Conservation (phyloP, 257 asterid species). For the Leonotis leonurus region DNA sequence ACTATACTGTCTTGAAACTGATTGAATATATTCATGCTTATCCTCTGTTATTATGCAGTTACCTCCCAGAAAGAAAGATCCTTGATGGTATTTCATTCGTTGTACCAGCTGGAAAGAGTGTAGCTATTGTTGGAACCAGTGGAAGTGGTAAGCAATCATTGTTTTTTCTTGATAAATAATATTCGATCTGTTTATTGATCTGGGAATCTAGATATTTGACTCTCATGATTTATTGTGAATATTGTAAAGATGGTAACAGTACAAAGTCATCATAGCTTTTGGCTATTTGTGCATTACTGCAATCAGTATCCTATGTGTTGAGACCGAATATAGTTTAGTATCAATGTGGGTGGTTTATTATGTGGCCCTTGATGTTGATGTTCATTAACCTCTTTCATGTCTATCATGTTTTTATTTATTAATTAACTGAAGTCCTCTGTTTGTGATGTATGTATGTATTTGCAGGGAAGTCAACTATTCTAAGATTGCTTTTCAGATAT, state of each 20-base stretch:
- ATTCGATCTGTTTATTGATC: slow-evolving; percentile 10
- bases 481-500: slow-evolving; percentile 89
- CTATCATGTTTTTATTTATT: not conserved
- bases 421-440: not conserved
- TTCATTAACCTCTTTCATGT: not conserved
- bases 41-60: slow-evolving; percentile 39
- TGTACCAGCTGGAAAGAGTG: slow-evolving; percentile 97
- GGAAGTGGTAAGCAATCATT: slow-evolving; percentile 71
- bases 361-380: slow-evolving; percentile 8
- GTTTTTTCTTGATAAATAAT: slow-evolving; percentile 7
- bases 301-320: not conserved
- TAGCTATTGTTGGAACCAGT: slow-evolving; percentile 99
- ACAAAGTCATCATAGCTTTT: not conserved
- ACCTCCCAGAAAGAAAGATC: slow-evolving; percentile 80
- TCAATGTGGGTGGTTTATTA: slow-evolving; percentile 6
- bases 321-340: not conserved
- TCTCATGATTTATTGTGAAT: not conserved
- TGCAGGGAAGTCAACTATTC: slow-evolving; percentile 93
- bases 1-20: not conserved
- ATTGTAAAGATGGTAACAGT: not conserved
- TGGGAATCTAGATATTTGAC: slow-evolving; percentile 1
- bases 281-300: not conserved
- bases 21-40: slow-evolving; percentile 11
- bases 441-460: slow-evolving; percentile 7
- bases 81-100: slow-evolving; percentile 81